Percentiles rank a stretch among this genome's conserved stretches.
Evolutionary conservation across 2,329 filamentous ascomycete species (phyloP).

Genomic region (Aspergillus costaricaensis): DNA sequence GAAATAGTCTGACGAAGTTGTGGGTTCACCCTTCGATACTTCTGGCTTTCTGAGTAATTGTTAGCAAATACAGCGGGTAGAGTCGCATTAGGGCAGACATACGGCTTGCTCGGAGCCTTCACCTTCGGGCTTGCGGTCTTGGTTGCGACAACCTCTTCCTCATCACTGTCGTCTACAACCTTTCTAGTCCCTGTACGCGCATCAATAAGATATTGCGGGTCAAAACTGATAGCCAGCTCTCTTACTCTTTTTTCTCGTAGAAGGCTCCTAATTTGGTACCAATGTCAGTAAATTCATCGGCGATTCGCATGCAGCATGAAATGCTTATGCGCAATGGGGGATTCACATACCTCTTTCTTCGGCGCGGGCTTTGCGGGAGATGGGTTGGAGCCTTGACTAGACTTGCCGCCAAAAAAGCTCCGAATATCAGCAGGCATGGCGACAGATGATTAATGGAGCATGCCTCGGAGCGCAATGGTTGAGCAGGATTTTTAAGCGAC

Average conservation of each 20-base stretch:
- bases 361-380: slow-evolving; percentile 46
- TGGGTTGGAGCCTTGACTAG: slow-evolving; percentile 58
- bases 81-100: slow-evolving; percentile 29
- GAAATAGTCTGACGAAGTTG: slow-evolving; percentile 65
- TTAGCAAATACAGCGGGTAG: slow-evolving; percentile 4
- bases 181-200: slow-evolving; percentile 56
- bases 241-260: slow-evolving; percentile 41
- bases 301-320: background rate
- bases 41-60: slow-evolving; percentile 48
- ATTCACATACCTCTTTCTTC: slow-evolving; percentile 45
- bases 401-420: slow-evolving; percentile 83
- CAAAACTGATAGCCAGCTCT: background rate
- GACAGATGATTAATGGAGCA: slow-evolving; percentile 8
- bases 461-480: background rate
- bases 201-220: slow-evolving; percentile 3
- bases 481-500: background rate
- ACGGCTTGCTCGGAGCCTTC: slow-evolving; percentile 51
- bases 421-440: slow-evolving; percentile 83
- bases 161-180: slow-evolving; percentile 78
- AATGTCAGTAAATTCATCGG: background rate
- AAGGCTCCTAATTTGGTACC: slow-evolving; percentile 9
- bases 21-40: slow-evolving; percentile 56
- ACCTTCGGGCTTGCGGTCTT: slow-evolving; percentile 42
- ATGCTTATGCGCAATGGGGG: slow-evolving; percentile 1
- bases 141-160: slow-evolving; percentile 57